Base-by-base conservation (phyloP, 2,329 filamentous ascomycete species). In the Diaporthe citrichinensis region DNA sequence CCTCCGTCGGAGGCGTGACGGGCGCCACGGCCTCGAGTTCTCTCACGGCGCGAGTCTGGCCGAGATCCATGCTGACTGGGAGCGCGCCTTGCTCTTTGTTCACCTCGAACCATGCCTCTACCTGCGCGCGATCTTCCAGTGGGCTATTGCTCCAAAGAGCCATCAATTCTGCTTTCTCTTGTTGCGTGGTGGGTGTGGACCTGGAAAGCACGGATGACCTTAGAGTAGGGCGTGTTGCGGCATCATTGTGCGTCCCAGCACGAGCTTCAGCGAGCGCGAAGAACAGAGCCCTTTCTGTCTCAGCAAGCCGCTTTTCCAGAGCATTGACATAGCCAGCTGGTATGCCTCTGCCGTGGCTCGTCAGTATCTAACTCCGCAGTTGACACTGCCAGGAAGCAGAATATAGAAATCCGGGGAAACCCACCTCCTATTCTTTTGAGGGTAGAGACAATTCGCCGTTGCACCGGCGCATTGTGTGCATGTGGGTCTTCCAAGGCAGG, bases 171-270 rank as follows among this genome's bases (percentile, higher is more conserved):
- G 58, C 58, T 15, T 76, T 76, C 41, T 76, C 72, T 68, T 74
- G 75, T 44, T 74, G 72, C 41, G 75, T 74, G 17, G 67, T 68
- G 25, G 75, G 49, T 6, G 49, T 53, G 25, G 62, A 36, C n/a
- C 20, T 53, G 9, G 59, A 68, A 15, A 72, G 65, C 59, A 61
- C 67, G 44, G 72, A 72, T n/a, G 20, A 23, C 36, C 28, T 55
- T 25, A 72, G n/a, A n/a, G 61, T 41, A 20, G 57, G 72, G 39
- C 36, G 10, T 25, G 59, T 15, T n/a, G 34, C 15, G 14, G 55
- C n/a, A 75, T 88, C 86, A 25, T 84, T 83, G 28, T 49, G 57
- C 15, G 59, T 57, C 14, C 67, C 39, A 25, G 53, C 59, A 1
- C 75, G 82, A 77, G 53, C 57, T 74, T 78, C 78, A 58, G 71